Evolutionary conservation across 805 yeast species (phyloP).

Genomic region (Grigorovia jiainica): DNA sequence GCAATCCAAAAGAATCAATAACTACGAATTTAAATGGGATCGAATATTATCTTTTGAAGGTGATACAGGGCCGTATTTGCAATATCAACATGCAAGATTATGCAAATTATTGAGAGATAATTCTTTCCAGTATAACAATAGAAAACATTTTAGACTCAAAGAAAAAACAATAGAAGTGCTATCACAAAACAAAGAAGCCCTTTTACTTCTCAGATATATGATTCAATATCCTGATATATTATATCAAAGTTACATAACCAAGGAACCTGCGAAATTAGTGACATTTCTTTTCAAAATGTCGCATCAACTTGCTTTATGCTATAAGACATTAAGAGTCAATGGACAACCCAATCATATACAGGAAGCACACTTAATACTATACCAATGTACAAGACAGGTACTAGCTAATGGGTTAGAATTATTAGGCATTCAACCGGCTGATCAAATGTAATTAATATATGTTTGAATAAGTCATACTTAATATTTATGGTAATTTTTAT

Average conservation of each 20-base stretch:
- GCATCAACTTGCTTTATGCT: conserved; percentile 92
- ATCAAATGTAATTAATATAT: conserved; percentile 95
- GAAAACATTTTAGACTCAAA: too few species aligned
- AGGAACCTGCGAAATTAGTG: conserved; percentile 89
- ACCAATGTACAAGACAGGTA: conserved; percentile 82
- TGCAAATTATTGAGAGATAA: conserved; percentile 68
- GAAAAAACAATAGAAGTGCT: too few species aligned
- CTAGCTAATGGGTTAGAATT: conserved; percentile 81
- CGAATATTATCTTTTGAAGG: conserved; percentile 98
- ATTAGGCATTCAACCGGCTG: conserved; percentile 95
- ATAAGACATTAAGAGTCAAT: conserved; percentile 92
- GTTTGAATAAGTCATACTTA: too few species aligned
- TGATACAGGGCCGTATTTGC: conserved; percentile 98
- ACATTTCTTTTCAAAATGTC: conserved; percentile 87
- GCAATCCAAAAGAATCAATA: conserved; percentile 94
- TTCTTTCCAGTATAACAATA: too few species aligned
- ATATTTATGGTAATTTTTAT: too few species aligned
- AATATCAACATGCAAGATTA: conserved; percentile 95
- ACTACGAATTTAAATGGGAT: conserved; percentile 94
- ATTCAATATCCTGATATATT: conserved; percentile 89
- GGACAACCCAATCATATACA: conserved; percentile 88
- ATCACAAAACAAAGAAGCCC: conserved; percentile 73
- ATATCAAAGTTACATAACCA: conserved; percentile 70
- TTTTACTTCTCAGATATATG: conserved; percentile 60
- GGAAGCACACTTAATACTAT: conserved; percentile 83